Conservation (phyloP, 2,329 filamentous ascomycete genomes). For the Penicillium oxalicum region DNA sequence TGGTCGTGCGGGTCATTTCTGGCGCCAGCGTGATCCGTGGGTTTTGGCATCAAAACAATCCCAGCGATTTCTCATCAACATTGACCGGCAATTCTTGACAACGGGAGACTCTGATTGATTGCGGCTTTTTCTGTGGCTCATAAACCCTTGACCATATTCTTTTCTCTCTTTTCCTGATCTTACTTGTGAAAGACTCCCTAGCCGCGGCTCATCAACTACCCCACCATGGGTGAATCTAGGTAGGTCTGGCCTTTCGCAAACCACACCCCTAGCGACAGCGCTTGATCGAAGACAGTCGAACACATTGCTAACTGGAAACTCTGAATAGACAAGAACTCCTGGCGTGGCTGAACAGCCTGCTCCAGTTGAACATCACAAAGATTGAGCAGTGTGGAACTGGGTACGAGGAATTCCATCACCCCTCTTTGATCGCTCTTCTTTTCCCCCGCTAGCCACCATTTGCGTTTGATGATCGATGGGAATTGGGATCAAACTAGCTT, state of each 20-base stretch:
- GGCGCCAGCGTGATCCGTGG: constrained; percentile 22
- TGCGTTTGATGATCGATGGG: background rate
- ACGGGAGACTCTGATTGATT: constrained; percentile 10
- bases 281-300: constrained; percentile 7
- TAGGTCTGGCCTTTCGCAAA: constrained; percentile 42
- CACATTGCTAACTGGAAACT: constrained; percentile 7
- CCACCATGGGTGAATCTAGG: constrained; percentile 61
- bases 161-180: constrained; percentile 1
- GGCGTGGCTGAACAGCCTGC: constrained; percentile 92
- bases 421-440: background rate
- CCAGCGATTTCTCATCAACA: constrained; percentile 47
- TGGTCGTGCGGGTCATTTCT: constrained; percentile 10
- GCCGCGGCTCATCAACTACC: constrained; percentile 20
- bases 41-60: constrained; percentile 56
- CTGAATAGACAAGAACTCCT: constrained; percentile 80
- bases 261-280: constrained; percentile 15
- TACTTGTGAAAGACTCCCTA: constrained; percentile 2
- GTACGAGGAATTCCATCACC: constrained; percentile 48
- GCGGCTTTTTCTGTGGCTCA: constrained; percentile 2
- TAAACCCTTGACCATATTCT: constrained; percentile 1
- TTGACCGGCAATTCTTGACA: constrained; percentile 14
- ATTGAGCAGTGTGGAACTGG: constrained; percentile 98
- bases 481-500: constrained; percentile 7
- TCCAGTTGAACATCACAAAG: constrained; percentile 96
- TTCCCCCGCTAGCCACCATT: background rate